Evolutionary conservation across 2,329 filamentous ascomycete genomes (phyloP), one percentile per base, ranked within the genome.

Genomic region (Fusarium brevicatenulatum): DNA sequence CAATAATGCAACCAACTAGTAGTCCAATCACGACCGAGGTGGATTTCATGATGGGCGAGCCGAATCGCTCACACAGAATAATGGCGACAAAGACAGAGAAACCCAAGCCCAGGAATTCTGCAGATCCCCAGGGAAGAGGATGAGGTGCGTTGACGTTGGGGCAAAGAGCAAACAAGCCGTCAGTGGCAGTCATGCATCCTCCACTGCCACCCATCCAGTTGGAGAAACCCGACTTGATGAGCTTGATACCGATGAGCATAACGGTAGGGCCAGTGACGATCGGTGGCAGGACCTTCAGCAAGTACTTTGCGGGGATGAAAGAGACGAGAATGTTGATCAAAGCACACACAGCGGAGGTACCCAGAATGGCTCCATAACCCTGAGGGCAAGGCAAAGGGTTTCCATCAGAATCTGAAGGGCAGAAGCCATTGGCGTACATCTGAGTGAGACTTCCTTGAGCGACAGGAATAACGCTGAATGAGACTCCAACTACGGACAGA

Each of bases 11-110:
- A 50, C 93, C 93, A 3, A 91, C 79, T 0, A 94, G 86, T 9
- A 95, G 86, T 19, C 93, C 93, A 63, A 94, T 86, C 46, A 95
- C 89, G 37, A 95, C 93, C 36, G 91, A 91, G 12, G 90, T 92
- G 5, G 91, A 93, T 79, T 95, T 95, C 92, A 96, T 95, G 73
- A 96, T 92, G 0, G 94, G 93, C 1, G 92, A 88, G 3, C 94
- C 94, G 75, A 95, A 95, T 16, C 93, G 89, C 81, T 96, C 93
- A 79, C 92, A 93, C 18, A 95, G 79, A 68, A 96, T 91, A 78
- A 96, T 95, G 34, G 91, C 92, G 49, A 92, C 75, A 78, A 95
- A 95, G 40, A 95, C 93, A 49, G 90, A 90, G 83, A 96, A 95
- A 1, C 93, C 93, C 4, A 96, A 87, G 18, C 87, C 93, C 9